These are phyloP conservation scores for Leccinum arenicola DNA, from an alignment of 768 basidiomycete genomes.

Conservation along the genomic window DNA sequence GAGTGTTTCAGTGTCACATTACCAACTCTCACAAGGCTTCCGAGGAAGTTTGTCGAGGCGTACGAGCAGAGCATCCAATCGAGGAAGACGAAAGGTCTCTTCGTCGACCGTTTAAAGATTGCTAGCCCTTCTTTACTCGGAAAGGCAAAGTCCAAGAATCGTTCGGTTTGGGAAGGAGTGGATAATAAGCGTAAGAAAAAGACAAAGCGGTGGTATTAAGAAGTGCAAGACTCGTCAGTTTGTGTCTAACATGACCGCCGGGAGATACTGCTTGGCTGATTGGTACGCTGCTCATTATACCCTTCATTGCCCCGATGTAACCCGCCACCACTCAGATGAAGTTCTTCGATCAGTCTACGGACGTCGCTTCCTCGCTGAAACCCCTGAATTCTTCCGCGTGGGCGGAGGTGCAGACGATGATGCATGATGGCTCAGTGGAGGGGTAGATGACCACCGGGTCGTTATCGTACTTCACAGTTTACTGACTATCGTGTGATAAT, in stretches of 20 bases:
- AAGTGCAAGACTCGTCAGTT: not conserved
- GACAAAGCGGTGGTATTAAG: constrained; percentile 19
- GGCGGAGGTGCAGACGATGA: too few species aligned
- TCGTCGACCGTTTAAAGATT: constrained; percentile 20
- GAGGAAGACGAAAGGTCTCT: constrained; percentile 21
- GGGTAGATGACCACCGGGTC: too few species aligned
- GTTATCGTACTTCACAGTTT: too few species aligned
- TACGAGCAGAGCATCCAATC: constrained; percentile 14
- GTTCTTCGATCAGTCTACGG: not conserved
- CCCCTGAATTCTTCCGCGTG: not conserved
- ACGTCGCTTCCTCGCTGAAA: not conserved
- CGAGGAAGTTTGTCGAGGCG: constrained; percentile 22
- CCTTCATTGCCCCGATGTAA: too few species aligned
- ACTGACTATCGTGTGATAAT: too few species aligned
- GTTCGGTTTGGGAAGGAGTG: constrained; percentile 26
- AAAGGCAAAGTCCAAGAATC: constrained; percentile 23
- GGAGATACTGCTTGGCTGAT: not conserved
- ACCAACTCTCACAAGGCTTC: constrained; percentile 16
- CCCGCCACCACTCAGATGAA: not conserved
- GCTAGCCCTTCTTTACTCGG: constrained; percentile 15
- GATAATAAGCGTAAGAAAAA: constrained; percentile 8
- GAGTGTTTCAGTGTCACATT: constrained; percentile 23
- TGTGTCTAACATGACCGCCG: too few species aligned
- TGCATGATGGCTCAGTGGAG: too few species aligned
- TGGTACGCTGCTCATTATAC: not conserved